Base-by-base conservation (phyloP, 345 rosid species). In the Eucalyptus urophylla region DNA sequence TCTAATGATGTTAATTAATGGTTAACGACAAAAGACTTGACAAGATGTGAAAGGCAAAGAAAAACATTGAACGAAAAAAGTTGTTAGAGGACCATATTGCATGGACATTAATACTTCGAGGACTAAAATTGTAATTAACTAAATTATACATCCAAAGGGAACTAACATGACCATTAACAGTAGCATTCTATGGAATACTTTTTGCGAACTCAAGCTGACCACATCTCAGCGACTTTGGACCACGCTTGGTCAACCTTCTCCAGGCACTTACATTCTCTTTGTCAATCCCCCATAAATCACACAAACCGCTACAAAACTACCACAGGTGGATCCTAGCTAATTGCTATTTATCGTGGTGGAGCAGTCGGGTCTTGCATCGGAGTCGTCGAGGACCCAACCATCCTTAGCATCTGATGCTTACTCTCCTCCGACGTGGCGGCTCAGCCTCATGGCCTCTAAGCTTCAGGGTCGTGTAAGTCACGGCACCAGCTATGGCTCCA, bases 401-500 rank as follows among this genome's bases (percentile, higher is more conserved):
- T 12, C 80, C 44, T 31, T 9, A 31, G 9, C 80, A 40, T 69
- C 80, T n/a, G 22, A 31, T 31, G 80, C 43, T 69, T 33, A 31
- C 37, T 90, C 99, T 94, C 88, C 90, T 95, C 91, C 88, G 93
- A 72, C 96, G 95, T 8, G 97, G 94, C 11, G 95, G 93, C 69
- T 94, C 94, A 4, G 49, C 89, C 89, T 90, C 96, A 2, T 88
- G 93, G 8, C 94, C 96, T 19, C 90, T 89, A 88, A 96, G 95
- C 95, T 97, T 96, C 53, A 94, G 97, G 45, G 86, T 54, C 4
- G 95, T 92, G 94, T 96, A 96, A 21, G 93, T 94, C 29, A 88
- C 95, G 11, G 97, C 97, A 56, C 99, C 99, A 2, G 92, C 90
- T 44, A 97, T 11, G 12, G 95, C 99, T 50, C 99, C 99, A 4